Conservation (phyloP, 352 stramenopile genomes). For the Phytophthora crassamura region DNA sequence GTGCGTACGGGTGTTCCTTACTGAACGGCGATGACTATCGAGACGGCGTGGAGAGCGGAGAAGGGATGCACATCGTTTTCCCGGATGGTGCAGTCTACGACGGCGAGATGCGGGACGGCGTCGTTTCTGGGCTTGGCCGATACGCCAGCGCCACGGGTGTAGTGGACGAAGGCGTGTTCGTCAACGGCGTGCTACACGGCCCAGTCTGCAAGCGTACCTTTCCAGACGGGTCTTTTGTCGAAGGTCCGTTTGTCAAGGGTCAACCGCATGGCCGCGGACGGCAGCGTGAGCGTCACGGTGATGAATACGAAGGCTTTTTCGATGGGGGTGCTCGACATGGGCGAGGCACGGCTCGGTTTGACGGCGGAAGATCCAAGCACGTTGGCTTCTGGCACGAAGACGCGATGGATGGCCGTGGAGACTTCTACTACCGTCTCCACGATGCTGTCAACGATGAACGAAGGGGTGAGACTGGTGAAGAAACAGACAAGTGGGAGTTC, state of each 20-base stretch:
- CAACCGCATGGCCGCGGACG: conserved; percentile 53
- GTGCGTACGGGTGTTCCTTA: conserved; percentile 45
- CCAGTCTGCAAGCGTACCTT: conserved; percentile 51
- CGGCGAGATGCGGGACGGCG: conserved; percentile 68
- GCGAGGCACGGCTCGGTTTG: conserved; percentile 48
- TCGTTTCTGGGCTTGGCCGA: conserved; percentile 55
- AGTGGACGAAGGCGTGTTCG: conserved; percentile 70
- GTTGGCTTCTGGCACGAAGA: conserved; percentile 76
- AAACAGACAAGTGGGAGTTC: conserved; percentile 52
- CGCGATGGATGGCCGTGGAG: conserved; percentile 61
- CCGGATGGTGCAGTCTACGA: conserved; percentile 71
- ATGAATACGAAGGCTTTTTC: conserved; percentile 74
- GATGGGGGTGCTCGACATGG: conserved; percentile 55
- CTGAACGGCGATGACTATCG: conserved; percentile 60
- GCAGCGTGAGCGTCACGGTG: conserved; percentile 48
- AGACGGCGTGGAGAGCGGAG: conserved; percentile 57
- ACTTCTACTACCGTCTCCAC: conserved; percentile 54
- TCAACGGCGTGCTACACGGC: conserved; percentile 62
- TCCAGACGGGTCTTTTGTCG: conserved; percentile 52
- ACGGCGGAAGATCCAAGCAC: conserved; percentile 46
- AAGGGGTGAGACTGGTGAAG: conserved; percentile 7
- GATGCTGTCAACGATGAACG: neutral
- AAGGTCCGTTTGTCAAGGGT: conserved; percentile 56
- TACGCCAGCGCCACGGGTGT: conserved; percentile 73
- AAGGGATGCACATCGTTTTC: conserved; percentile 57